Evolutionary conservation across 2,329 filamentous ascomycete species (phyloP), one percentile per base, ranked within the genome.

Genomic region (Coniochaeta prunicola): DNA sequence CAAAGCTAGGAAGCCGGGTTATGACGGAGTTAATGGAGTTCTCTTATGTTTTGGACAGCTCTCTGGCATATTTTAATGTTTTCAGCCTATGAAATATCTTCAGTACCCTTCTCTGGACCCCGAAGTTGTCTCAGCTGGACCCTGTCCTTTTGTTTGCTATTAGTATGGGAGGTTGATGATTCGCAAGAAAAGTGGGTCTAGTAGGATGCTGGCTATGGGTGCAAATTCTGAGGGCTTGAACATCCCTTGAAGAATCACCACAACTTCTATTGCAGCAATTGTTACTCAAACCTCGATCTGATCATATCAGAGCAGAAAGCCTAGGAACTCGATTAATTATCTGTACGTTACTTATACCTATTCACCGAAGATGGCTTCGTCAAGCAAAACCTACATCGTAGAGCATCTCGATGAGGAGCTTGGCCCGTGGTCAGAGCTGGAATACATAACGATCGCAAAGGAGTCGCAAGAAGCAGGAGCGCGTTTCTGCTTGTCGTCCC

Each of bases 371-470:
- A 38, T 38, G 36, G 10, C 10, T n/a, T 15, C 34, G 13, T 7
- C 34, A 36, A 12, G 45, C 24, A 90, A 92, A 74, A 92, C 86
- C 48, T 97, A 94, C 76, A 90, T 97, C 68, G 92, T 97, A 67
- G 93, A 97, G 79, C 93, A 99, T 75, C 86, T 99, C 64, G 94
- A 99, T 76, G 88, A 90, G 42, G 94, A 99, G 74, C 82, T 99
- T 31, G 94, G 96, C 34, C 84, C 86, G 42, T 99, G 94, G 94
- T 97, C 94, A 26, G 86, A 91, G 63, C 84, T 97, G 57, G 94
- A 99, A 77, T 99, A 99, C 77, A 78, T 85, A 58, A 84, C 89
- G 68, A 97, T 99, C 71, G 91, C 91, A 57, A 79, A 83, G 61
- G 94, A 99, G 78, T 91, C 89, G 57, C 77, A 85, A 62, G 80